These are phyloP conservation scores for Scutellaria baicalensis DNA, from an alignment of 257 asterid genomes.

Conservation along the genomic window DNA sequence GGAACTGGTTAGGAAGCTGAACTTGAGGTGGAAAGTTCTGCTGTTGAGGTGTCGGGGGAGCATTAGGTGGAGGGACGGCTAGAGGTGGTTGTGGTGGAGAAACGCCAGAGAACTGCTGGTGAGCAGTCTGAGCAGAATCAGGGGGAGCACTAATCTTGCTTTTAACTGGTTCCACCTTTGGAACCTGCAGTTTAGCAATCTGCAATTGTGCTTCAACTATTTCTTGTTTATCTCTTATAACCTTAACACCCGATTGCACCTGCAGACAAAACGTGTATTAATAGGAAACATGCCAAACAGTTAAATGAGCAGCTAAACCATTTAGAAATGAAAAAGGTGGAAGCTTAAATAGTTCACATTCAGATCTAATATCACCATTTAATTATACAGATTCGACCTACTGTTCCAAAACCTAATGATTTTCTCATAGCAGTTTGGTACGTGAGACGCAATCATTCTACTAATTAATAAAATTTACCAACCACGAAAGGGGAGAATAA, in stretches of 20 bases:
- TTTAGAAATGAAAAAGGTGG: not conserved
- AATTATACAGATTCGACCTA: not conserved
- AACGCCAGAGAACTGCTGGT: conserved; percentile 48
- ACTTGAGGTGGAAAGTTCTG: conserved; percentile 45
- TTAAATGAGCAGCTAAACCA: conserved; percentile 3
- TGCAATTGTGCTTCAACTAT: conserved; percentile 60
- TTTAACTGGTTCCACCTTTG: conserved; percentile 50
- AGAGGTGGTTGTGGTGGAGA: conserved; percentile 39
- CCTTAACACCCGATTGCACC: conserved; percentile 71
- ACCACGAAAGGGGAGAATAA: not conserved
- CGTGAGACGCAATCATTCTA: not conserved
- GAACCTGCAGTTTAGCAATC: conserved; percentile 55
- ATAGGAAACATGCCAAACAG: conserved; percentile 2
- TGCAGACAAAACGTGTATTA: conserved; percentile 24
- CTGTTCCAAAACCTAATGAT: too few species aligned
- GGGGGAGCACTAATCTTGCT: conserved; percentile 31
- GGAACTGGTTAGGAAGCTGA: conserved; percentile 52
- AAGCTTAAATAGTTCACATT: not conserved
- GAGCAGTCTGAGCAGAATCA: conserved; percentile 39
- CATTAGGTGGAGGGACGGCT: conserved; percentile 37
- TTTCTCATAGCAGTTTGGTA: not conserved
- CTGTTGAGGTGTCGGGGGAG: conserved; percentile 47
- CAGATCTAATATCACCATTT: not conserved
- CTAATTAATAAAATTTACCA: not conserved
- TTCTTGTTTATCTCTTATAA: conserved; percentile 77